Base-by-base conservation (phyloP, 2,329 filamentous ascomycete genomes). In the Immersiporthe knoxdaviesiana region DNA sequence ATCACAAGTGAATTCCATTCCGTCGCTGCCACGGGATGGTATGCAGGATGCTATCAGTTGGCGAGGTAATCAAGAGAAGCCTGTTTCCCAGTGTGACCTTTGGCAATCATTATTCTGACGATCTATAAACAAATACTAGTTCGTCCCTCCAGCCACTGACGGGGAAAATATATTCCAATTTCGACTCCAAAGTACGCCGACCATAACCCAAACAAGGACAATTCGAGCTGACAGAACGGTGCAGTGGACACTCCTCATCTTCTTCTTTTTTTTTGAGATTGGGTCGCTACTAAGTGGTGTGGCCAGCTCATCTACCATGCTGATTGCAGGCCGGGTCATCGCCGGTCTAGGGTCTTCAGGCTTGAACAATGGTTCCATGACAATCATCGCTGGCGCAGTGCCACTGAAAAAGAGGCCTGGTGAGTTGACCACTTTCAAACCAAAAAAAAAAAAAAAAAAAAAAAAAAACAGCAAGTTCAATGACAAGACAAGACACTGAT, bases 281-380 rank as follows among this genome's bases (percentile, higher is more conserved):
- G 67, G 67, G 2, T 66, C 62, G 6, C 30, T 68, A 18, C 14
- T 66, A 8, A 66, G 67, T 37, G 67, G 35, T 27, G 52, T 39
- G 30, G 63, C 67, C 1, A 65, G 16, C 12, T 68, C 67, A 0
- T 68, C 62, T 2, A 6, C 16, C 12, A 61, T 66, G 30, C 41
- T 69, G 35, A 69, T 69, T 16, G 4, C 50, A 14, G 67, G 67
- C 16, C 54, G 63, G 3, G 59, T 56, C 3, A 58, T 69, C 11
- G 58, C 67, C 5, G 67, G 67, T 8, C 12, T 66, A 30, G 67
- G 67, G 10, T 58, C 54, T 24, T 69, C 67, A 1, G 67, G 67
- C 5, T 30, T 69, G 41, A 50, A 62, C 11, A 63, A 62, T 50
- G 67, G 67, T 1, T 41, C 54, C 14, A 35, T 66, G 39, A 58